Evolutionary conservation across 306 rosid species (phyloP).

Genomic region (Prunus kanzakura): DNA sequence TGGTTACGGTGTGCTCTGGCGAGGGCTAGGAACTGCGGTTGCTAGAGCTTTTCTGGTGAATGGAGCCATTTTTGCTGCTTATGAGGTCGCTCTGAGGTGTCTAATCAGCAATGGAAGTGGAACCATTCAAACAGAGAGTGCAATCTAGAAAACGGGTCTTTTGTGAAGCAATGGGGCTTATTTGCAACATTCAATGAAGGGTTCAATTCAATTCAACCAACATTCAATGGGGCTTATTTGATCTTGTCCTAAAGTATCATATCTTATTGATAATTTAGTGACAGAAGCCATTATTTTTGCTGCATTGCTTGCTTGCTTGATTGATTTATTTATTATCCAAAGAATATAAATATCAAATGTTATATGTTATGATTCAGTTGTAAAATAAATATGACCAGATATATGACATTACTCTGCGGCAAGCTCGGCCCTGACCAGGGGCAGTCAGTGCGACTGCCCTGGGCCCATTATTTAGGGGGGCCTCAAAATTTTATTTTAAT

Average conservation of each 20-base stretch:
- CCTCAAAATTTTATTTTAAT: too few relatives aligned
- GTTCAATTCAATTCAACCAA: too few relatives aligned
- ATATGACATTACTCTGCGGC: not conserved
- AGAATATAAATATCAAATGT: not conserved
- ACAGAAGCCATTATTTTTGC: not conserved
- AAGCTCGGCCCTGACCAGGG: too few relatives aligned
- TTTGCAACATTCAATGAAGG: not conserved
- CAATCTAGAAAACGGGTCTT: conserved; percentile 21
- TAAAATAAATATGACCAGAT: not conserved
- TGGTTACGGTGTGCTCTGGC: conserved; percentile 56
- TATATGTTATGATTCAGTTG: not conserved
- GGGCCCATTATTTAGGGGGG: too few relatives aligned
- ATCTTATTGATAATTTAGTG: not conserved
- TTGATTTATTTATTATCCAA: not conserved
- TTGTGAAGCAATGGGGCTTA: not conserved
- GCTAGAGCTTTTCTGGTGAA: conserved; percentile 78
- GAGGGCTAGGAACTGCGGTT: conserved; percentile 83
- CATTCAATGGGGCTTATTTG: not conserved
- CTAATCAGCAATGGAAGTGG: conserved; percentile 37
- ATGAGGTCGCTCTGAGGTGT: conserved; percentile 67
- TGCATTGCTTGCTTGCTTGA: not conserved
- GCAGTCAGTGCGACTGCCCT: too few relatives aligned
- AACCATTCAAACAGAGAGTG: conserved; percentile 36
- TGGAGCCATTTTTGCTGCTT: conserved; percentile 77
- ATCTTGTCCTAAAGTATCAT: not conserved